Evolutionary conservation across 73 alveolate species (phyloP).

Genomic region (Paramecium pentaurelia): DNA sequence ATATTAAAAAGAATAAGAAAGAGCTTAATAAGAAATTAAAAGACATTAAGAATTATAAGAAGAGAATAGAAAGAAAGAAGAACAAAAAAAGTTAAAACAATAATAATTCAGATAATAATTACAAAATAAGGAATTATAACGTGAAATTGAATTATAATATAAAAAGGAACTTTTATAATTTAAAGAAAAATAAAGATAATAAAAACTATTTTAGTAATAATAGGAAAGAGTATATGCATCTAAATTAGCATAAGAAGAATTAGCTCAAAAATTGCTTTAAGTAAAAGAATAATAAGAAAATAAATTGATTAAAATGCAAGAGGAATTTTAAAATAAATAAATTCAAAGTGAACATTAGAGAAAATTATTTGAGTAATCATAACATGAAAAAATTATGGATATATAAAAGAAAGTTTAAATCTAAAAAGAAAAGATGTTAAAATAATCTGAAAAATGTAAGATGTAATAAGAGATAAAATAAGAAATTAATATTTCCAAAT

Average conservation of each 20-base stretch:
- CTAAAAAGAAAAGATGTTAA: neutral
- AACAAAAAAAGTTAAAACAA: neutral
- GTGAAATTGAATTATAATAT: neutral
- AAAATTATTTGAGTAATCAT: neutral
- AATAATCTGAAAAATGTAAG: neutral
- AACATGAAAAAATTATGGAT: neutral
- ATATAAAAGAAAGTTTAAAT: neutral
- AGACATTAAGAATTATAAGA: neutral
- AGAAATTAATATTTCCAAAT: neutral
- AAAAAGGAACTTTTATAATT: neutral
- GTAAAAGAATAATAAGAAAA: neutral
- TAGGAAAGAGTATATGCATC: neutral
- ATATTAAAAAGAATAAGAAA: neutral
- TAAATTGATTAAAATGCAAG: neutral
- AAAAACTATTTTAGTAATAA: neutral
- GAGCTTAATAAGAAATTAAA: neutral
- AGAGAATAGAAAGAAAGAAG: neutral
- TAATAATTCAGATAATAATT: neutral
- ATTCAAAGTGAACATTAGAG: neutral
- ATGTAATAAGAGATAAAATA: neutral
- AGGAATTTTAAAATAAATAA: neutral
- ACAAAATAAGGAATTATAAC: neutral
- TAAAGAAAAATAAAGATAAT: neutral
- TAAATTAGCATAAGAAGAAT: neutral
- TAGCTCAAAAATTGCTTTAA: neutral